These are phyloP conservation scores for Agastache rugosa DNA, from an alignment of 257 asterid genomes.

Conservation along the genomic window DNA sequence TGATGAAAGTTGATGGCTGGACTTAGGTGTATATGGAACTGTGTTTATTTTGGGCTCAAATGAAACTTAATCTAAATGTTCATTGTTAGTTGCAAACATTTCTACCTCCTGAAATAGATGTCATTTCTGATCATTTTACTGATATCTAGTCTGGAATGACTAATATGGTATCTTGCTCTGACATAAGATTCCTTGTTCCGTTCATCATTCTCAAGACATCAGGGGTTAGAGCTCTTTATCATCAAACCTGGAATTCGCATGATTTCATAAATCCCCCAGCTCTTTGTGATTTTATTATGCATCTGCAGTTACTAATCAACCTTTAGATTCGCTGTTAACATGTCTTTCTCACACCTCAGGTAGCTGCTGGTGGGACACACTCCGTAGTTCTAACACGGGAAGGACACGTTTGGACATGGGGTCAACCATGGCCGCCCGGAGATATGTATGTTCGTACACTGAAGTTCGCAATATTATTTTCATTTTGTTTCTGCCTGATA, in stretches of 20 bases:
- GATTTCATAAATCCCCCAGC: background rate
- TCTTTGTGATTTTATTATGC: conserved; percentile 10
- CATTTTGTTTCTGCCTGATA: background rate
- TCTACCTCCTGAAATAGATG: conserved; percentile 17
- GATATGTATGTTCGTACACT: conserved; percentile 71
- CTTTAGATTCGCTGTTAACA: conserved; percentile 25
- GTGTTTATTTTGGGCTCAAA: conserved; percentile 4
- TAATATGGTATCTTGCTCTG: background rate
- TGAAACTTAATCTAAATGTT: conserved; percentile 10
- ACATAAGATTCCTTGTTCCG: background rate
- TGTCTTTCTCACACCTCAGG: conserved; percentile 55
- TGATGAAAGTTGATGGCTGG: conserved; percentile 5
- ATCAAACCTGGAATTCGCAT: conserved; percentile 1
- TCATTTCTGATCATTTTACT: conserved; percentile 10
- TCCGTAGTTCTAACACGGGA: conserved; percentile 94
- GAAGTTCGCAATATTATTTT: conserved; percentile 21
- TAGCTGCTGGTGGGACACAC: conserved; percentile 99
- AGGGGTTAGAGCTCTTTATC: conserved; percentile 4
- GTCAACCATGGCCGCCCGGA: conserved; percentile 99
- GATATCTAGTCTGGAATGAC: conserved; percentile 15
- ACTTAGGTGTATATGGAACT: conserved; percentile 11
- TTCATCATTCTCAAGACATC: conserved; percentile 1
- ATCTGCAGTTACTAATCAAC: conserved; percentile 9
- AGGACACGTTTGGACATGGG: conserved; percentile 99
- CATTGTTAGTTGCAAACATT: background rate